Conservation (phyloP, 2,329 filamentous ascomycete species). For the Colletotrichum truncatum region DNA sequence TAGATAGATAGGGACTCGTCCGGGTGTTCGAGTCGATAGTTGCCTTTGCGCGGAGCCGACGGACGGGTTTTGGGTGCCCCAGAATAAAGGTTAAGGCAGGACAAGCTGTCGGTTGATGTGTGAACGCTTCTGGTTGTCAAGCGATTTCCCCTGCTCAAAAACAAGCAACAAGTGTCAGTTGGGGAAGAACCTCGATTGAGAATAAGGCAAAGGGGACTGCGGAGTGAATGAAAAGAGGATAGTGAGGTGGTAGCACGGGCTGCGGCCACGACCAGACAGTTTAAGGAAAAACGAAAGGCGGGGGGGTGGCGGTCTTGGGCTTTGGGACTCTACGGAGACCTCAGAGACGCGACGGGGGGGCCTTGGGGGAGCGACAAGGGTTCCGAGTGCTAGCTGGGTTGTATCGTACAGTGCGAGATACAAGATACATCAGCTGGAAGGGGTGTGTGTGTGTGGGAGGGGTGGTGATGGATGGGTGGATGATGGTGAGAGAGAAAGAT, state of each 20-base stretch:
- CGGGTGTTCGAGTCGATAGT: neutral
- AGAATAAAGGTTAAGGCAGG: constrained; percentile 29
- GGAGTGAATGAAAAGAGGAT: constrained; percentile 61
- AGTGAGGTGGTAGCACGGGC: constrained; percentile 59
- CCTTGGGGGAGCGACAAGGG: constrained; percentile 19
- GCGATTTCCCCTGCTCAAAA: constrained; percentile 47
- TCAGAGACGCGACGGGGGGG: constrained; percentile 22
- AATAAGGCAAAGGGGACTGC: constrained; percentile 57
- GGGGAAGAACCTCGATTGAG: constrained; percentile 40
- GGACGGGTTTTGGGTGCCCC: constrained; percentile 40
- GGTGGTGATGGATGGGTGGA: neutral
- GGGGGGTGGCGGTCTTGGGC: constrained; percentile 36
- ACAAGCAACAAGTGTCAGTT: constrained; percentile 48
- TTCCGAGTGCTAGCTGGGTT: constrained; percentile 23
- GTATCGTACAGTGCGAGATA: constrained; percentile 25
- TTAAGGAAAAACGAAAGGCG: constrained; percentile 45
- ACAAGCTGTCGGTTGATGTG: neutral
- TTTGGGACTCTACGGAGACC: constrained; percentile 14
- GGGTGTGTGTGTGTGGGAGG: neutral
- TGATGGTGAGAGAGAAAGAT: neutral
- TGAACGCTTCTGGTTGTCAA: constrained; percentile 37
- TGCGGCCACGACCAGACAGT: constrained; percentile 51
- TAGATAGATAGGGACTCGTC: neutral
- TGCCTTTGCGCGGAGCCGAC: constrained; percentile 11
- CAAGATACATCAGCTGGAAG: constrained; percentile 11